phyloP scores from a whole-genome alignment of 768 basidiomycete species.

The Boletus tylopilopsis region DNA sequence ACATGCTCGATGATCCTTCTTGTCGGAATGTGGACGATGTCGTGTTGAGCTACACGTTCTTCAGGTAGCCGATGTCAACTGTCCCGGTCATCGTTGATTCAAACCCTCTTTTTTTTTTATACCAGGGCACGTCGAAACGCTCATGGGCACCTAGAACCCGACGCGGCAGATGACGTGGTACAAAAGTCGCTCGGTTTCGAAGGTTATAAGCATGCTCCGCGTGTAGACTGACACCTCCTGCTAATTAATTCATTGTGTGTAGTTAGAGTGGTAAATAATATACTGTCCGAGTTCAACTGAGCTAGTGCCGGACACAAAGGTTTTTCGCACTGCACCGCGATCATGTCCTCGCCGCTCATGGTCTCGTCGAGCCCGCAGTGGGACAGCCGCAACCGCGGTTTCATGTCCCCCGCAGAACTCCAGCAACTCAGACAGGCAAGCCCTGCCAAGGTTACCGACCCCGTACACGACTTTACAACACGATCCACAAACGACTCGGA shows the following conservation, averaged over 20 bases:
- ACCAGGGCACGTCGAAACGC: constrained; percentile 83
- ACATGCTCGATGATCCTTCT: constrained; percentile 88
- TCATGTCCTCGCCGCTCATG: constrained; percentile 18
- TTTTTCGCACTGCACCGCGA: neutral
- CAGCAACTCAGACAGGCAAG: constrained; percentile 34
- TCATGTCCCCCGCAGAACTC: constrained; percentile 32
- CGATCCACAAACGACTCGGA: constrained; percentile 23
- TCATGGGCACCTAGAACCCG: constrained; percentile 85
- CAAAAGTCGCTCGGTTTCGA: constrained; percentile 79
- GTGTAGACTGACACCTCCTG: constrained; percentile 14
- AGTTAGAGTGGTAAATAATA: neutral
- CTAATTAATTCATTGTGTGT: neutral
- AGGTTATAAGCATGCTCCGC: constrained; percentile 48
- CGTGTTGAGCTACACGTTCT: constrained; percentile 96
- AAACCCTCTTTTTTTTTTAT: neutral
- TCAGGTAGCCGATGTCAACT: too few species aligned
- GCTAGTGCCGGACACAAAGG: neutral
- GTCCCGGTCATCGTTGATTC: neutral
- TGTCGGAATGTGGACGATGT: constrained; percentile 87
- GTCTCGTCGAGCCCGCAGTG: constrained; percentile 33
- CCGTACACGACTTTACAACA: constrained; percentile 33
- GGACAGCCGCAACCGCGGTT: constrained; percentile 33
- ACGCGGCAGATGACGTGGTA: constrained; percentile 76
- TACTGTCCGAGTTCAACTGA: too few species aligned
- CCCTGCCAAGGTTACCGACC: constrained; percentile 25